phyloP scores from a whole-genome alignment of 2,329 filamentous ascomycete species.

The Aaosphaeria pasadenensis region DNA sequence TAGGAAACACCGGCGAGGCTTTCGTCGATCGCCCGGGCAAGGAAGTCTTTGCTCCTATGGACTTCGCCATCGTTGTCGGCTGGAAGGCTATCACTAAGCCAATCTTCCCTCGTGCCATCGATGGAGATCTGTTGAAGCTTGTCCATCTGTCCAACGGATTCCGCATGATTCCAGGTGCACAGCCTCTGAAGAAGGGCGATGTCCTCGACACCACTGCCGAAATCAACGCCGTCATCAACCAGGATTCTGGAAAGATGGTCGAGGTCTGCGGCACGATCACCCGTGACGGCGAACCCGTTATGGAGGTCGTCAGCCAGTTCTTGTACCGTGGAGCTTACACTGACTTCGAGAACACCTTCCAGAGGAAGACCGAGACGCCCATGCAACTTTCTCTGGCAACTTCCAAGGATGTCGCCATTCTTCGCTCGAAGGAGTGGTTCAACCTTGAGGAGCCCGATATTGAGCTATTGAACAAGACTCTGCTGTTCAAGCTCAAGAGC shows the following conservation, averaged over 20 bases:
- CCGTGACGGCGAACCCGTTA: slow-evolving; percentile 78
- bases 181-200: slow-evolving; percentile 94
- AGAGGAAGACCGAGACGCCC: slow-evolving; percentile 91
- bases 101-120: slow-evolving; percentile 94
- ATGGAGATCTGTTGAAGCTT: slow-evolving; percentile 92
- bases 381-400: slow-evolving; percentile 88
- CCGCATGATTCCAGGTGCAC: slow-evolving; percentile 94
- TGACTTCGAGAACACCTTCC: slow-evolving; percentile 98
- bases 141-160: slow-evolving; percentile 97
- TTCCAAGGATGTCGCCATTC: slow-evolving; percentile 86
- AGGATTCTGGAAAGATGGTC: slow-evolving; percentile 98
- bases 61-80: slow-evolving; percentile 96
- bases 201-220: slow-evolving; percentile 88
- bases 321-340: slow-evolving; percentile 89
- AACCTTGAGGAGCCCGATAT: slow-evolving; percentile 78
- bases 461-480: slow-evolving; percentile 85
- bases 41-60: slow-evolving; percentile 93
- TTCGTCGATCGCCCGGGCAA: slow-evolving; percentile 96
- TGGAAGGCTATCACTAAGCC: slow-evolving; percentile 99
- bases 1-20: slow-evolving; percentile 95
- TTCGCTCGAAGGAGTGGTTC: slow-evolving; percentile 98
- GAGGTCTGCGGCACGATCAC: slow-evolving; percentile 98
- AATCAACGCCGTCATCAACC: slow-evolving; percentile 97
- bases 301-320: slow-evolving; percentile 99
- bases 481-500: slow-evolving; percentile 94